A percentile compares a stretch with the other conserved stretches of the same genome.
Evolutionary conservation across 371 early-diverging fungal genomes (phyloP).

Genomic region (Rhizopus arrhizus): DNA sequence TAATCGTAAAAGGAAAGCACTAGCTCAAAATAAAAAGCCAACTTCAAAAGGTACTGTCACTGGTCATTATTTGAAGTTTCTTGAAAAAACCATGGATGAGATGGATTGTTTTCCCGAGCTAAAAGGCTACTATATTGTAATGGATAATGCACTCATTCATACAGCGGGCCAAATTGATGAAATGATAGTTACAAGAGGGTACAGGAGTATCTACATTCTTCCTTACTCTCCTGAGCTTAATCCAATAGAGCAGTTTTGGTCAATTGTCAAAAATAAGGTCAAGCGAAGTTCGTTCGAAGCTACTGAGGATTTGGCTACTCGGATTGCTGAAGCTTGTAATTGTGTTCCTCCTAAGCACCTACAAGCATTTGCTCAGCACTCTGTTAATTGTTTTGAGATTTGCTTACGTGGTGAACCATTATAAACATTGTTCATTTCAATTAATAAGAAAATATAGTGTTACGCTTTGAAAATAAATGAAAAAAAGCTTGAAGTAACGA

Average conservation of each 20-base stretch:
- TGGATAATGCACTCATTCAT: constrained; percentile 19
- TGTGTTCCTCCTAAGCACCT: constrained; percentile 19
- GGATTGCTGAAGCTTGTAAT: constrained; percentile 21
- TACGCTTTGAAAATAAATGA: no score
- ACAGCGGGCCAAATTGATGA: constrained; percentile 15
- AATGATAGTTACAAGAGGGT: constrained; percentile 17
- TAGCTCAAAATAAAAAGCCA: constrained; percentile 12
- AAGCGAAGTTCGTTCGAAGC: constrained; percentile 10
- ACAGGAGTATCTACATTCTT: constrained; percentile 16
- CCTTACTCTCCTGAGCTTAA: constrained; percentile 16
- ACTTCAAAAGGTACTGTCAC: constrained; percentile 19
- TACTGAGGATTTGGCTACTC: constrained; percentile 10
- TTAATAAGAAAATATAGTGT: no score
- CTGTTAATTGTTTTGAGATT: constrained; percentile 14
- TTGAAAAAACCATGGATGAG: constrained; percentile 18
- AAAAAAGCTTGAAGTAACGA: no score
- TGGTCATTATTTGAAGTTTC: constrained; percentile 24
- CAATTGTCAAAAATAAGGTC: constrained; percentile 10
- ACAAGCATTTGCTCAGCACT: constrained; percentile 20
- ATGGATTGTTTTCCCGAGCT: constrained; percentile 18
- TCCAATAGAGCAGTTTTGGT: constrained; percentile 19
- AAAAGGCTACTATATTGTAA: constrained; percentile 21
- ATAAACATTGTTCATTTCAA: no score
- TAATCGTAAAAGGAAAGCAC: constrained; percentile 18
- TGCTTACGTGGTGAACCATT: constrained; percentile 9